Evolutionary conservation across 306 rosid species (phyloP), one percentile per base, ranked within the genome.

Genomic region (Dryas octopetala): DNA sequence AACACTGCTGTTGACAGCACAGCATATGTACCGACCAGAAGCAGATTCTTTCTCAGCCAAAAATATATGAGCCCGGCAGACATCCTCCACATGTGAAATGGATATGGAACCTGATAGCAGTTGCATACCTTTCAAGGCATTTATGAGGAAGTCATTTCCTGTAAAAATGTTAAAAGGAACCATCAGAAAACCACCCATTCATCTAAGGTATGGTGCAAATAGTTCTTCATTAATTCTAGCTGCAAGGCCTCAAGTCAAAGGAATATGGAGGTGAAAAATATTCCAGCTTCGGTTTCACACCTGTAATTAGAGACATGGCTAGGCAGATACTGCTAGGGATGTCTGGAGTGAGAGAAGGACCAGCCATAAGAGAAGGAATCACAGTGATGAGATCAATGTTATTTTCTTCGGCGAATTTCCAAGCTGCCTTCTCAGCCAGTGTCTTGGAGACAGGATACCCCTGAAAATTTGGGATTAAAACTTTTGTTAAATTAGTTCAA

Each of bases 1-100:
- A 70, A 92, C 89, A 83, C 89, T 75, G 9, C 88, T 84, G 64
- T 84, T 88, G 61, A 73, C 79, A 70, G 83, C 93, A 70, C 88
- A 87, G 67, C 92, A 88, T 51, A 85, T 83, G 82, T 88, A 92
- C 43, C 93, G 72, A 45, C 97, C 96, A 52, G 89, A 85, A 72
- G 93, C 96, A 10, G 96, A 85, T 83, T 92, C 91, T 64, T 87
- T 92, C 89, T 92, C 97, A 0, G 96, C 97, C 77, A 92, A 44
- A 75, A 88, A 84, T 49, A 92, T 73, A 9, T 92, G 96, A 68
- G 97, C 97, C 63, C 82, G 79, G 80, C 89, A 87, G 73, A 87
- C 80, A 81, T 92, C 96, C 79, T 88, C 92, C 62, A 90, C 97
- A 70, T 92, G 97, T 49, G 91, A 40, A 7, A 90, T 75, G 57